Evolutionary conservation across 1,139 yeast genomes (phyloP).

Genomic region (Torulaspora pretoriensis): DNA sequence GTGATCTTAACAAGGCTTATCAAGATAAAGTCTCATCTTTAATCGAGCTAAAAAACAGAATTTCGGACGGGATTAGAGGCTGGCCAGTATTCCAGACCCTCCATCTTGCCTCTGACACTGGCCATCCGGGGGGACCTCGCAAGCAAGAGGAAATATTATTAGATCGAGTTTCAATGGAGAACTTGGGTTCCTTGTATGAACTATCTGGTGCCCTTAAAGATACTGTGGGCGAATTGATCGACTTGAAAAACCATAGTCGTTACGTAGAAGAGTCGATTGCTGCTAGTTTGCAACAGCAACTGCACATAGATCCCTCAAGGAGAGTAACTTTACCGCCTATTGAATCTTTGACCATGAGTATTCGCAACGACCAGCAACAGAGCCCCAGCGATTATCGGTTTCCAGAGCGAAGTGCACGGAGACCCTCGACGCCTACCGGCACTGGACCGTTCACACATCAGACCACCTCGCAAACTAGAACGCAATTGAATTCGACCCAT

Average conservation of each 20-base stretch:
- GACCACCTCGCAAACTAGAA: background rate
- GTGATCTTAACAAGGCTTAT: constrained; percentile 11
- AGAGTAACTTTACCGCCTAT: constrained; percentile 14
- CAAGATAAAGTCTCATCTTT: constrained; percentile 17
- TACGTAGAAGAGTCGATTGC: constrained; percentile 11
- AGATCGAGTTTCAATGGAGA: constrained; percentile 11
- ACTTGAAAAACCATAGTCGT: constrained; percentile 11
- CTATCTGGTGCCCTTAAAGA: constrained; percentile 7
- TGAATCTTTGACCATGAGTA: constrained; percentile 12
- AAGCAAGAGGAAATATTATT: constrained; percentile 2
- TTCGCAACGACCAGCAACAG: constrained; percentile 6
- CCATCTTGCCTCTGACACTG: background rate
- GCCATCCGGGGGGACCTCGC: background rate
- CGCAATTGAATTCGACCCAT: background rate
- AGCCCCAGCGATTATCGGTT: constrained; percentile 8
- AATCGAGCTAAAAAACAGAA: constrained; percentile 15
- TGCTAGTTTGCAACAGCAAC: constrained; percentile 6
- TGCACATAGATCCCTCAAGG: constrained; percentile 3
- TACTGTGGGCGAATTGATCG: constrained; percentile 10
- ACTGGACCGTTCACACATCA: background rate
- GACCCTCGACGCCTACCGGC: background rate
- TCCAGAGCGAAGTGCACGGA: background rate
- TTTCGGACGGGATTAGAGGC: constrained; percentile 12
- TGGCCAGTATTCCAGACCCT: constrained; percentile 14
- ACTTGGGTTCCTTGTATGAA: constrained; percentile 10